A percentile compares a stretch with the other conserved stretches of the same genome.
Conservation (phyloP, 208 protist species). For the Lotmaria passim region DNA sequence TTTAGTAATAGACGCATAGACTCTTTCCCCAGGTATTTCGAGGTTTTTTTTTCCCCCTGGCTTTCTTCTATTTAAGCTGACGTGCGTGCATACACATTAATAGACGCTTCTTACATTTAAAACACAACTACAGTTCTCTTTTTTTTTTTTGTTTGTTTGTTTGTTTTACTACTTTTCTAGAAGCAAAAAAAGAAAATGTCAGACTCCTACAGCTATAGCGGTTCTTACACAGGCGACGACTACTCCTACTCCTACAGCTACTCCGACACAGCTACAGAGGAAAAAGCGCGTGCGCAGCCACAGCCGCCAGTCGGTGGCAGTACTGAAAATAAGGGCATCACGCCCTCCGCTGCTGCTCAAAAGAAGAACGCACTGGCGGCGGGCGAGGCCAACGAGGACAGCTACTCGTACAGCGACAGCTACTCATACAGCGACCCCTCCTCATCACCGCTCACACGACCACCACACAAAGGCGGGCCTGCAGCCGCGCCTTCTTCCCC, state of each 20-base stretch:
- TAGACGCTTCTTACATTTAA: too few relatives aligned
- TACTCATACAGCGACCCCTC: conserved; percentile 32
- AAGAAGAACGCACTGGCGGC: conserved; percentile 1
- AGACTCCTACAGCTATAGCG: conserved; percentile 45
- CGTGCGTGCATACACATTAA: too few relatives aligned
- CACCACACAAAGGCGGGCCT: neutral
- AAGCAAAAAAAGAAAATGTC: conserved; percentile 9
- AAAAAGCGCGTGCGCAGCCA: neutral
- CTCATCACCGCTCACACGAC: neutral
- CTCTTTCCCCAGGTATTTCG: too few relatives aligned
- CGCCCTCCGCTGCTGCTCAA: neutral
- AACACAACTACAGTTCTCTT: too few relatives aligned
- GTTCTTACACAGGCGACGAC: conserved; percentile 40
- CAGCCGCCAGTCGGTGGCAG: neutral
- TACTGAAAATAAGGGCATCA: neutral
- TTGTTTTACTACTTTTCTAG: neutral
- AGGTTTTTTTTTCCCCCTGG: too few relatives aligned
- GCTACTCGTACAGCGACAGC: conserved; percentile 31
- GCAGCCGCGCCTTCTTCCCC: neutral
- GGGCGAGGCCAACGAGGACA: conserved; percentile 10
- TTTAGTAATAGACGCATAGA: too few relatives aligned
- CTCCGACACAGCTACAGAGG: conserved; percentile 10
- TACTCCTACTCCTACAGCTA: conserved; percentile 48
- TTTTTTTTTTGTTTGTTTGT: neutral
- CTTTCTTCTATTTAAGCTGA: too few relatives aligned